phyloP scores from a whole-genome alignment of 2,329 filamentous ascomycete genomes.

The Mollisia scopiformis region DNA sequence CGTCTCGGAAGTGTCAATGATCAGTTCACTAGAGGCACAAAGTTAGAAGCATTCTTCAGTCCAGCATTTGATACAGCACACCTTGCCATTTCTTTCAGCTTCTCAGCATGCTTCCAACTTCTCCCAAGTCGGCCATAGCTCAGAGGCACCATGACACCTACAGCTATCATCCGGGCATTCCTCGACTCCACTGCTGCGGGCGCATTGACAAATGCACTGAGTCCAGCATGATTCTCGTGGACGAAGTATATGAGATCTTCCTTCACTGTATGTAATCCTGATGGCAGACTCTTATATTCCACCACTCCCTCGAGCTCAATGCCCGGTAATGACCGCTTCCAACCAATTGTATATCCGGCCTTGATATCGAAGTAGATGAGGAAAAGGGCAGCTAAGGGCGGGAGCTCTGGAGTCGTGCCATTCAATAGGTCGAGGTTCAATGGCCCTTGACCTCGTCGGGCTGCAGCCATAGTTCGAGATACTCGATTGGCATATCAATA shows the following conservation, averaged over 20 bases:
- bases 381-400: constrained; percentile 77
- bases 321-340: constrained; percentile 75
- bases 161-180: constrained; percentile 90
- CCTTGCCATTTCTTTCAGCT: constrained; percentile 74
- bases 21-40: constrained; percentile 53
- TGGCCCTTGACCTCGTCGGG: constrained; percentile 36
- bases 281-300: constrained; percentile 96
- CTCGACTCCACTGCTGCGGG: constrained; percentile 78
- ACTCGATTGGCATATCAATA: constrained; percentile 18
- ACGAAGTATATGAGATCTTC: constrained; percentile 95
- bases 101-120: constrained; percentile 84
- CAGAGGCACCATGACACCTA: constrained; percentile 84
- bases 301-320: constrained; percentile 83
- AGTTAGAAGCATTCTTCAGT: not conserved
- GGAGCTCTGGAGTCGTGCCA: constrained; percentile 47
- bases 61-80: constrained; percentile 41
- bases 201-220: constrained; percentile 89
- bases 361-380: constrained; percentile 92
- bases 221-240: constrained; percentile 79
- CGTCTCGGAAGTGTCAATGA: constrained; percentile 65
- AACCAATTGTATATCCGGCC: constrained; percentile 86
- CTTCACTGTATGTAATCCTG: constrained; percentile 84
- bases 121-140: constrained; percentile 85
- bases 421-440: constrained; percentile 35
- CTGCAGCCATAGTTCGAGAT: constrained; percentile 32